These are phyloP conservation scores for Ochetophila trinervis DNA, from an alignment of 306 rosid genomes.

Conservation along the genomic window DNA sequence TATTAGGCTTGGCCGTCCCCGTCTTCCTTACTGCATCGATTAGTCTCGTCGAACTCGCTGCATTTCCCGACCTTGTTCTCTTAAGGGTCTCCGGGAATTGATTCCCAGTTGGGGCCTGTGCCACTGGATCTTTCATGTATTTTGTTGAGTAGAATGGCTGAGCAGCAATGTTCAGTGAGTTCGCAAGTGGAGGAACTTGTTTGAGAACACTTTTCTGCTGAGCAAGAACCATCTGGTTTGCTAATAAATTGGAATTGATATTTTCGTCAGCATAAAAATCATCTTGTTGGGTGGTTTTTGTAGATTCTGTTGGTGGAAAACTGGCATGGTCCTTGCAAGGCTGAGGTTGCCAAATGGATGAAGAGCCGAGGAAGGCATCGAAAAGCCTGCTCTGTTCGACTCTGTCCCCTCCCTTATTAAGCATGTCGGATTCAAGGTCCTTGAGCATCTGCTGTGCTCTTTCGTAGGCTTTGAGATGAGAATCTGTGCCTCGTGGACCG, in stretches of 20 bases:
- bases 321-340: slow-evolving; percentile 79
- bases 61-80: slow-evolving; percentile 88
- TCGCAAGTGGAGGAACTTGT: slow-evolving; percentile 31
- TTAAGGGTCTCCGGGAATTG: slow-evolving; percentile 60
- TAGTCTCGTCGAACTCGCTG: slow-evolving; percentile 49
- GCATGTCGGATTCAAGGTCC: slow-evolving; percentile 83
- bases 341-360: slow-evolving; percentile 98
- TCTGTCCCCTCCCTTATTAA: slow-evolving; percentile 73
- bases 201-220: slow-evolving; percentile 26
- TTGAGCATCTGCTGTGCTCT: slow-evolving; percentile 98
- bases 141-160: slow-evolving; percentile 74
- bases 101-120: slow-evolving; percentile 25
- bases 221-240: slow-evolving; percentile 15
- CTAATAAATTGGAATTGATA: slow-evolving; percentile 37
- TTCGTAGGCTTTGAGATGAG: slow-evolving; percentile 96
- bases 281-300: slow-evolving; percentile 11
- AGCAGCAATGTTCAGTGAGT: slow-evolving; percentile 71
- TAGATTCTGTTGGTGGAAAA: slow-evolving; percentile 27
- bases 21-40: slow-evolving; percentile 22
- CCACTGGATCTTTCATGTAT: slow-evolving; percentile 28
- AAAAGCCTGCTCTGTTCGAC: slow-evolving; percentile 84
- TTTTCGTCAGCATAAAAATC: slow-evolving; percentile 79
- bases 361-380: slow-evolving; percentile 89
- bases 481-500: slow-evolving; percentile 99
- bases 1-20: slow-evolving; percentile 33